Evolutionary conservation across 768 basidiomycete genomes (phyloP).

Genomic region (Podaxis mareebaensis): DNA sequence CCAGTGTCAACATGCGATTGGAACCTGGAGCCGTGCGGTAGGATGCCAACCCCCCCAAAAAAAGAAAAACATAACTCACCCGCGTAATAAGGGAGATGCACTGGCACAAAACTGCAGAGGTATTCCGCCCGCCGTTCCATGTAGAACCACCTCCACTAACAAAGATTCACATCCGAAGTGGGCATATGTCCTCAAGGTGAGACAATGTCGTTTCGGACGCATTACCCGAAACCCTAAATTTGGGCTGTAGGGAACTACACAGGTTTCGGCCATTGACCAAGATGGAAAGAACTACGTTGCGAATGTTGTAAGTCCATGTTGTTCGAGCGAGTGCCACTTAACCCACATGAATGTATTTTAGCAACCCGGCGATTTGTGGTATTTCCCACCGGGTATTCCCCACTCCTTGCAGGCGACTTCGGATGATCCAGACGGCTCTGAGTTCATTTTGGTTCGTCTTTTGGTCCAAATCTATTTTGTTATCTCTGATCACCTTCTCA

Average conservation of each 20-base stretch:
- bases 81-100: constrained; percentile 46
- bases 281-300: constrained; percentile 50
- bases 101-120: constrained; percentile 53
- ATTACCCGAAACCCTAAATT: background rate
- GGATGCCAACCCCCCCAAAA: background rate
- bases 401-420: constrained; percentile 55
- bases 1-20: constrained; percentile 54
- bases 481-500: constrained; percentile 19
- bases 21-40: constrained; percentile 51
- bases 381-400: constrained; percentile 56
- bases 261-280: constrained; percentile 48
- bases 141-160: constrained; percentile 4
- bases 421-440: constrained; percentile 45
- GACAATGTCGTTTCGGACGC: background rate
- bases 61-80: background rate
- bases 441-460: constrained; percentile 47
- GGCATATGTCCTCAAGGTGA: constrained; percentile 51
- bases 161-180: constrained; percentile 32
- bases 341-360: constrained; percentile 17
- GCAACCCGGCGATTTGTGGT: constrained; percentile 55
- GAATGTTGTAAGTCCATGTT: constrained; percentile 41
- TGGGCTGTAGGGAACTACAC: constrained; percentile 40
- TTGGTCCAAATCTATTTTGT: background rate
- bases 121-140: constrained; percentile 16
- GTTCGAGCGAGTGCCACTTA: background rate